Evolutionary conservation across 2,329 filamentous ascomycete species (phyloP), one percentile per base, ranked within the genome.

Genomic region (Emmonsiellopsis sp.): DNA sequence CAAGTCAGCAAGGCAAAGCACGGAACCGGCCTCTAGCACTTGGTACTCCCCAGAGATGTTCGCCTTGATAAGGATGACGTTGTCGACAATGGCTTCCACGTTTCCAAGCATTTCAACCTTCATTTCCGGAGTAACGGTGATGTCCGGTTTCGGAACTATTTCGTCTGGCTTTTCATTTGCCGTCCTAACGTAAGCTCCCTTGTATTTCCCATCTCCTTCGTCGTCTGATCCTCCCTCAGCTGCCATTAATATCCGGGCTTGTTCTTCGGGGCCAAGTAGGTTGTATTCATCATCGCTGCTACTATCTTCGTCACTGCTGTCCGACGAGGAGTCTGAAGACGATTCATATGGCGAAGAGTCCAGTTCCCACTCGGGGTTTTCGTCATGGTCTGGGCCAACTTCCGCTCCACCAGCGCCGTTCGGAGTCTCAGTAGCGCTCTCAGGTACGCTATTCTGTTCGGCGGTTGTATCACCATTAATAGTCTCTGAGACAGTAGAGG

Each of bases 191-290:
- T 81, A 79, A 1, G 71, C 67, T 34, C 68, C 72, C 16, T 66
- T 61, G 3, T 65, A 61, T 62, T 72, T 70, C 32, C 69, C 65
- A 50, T 71, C 69, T 48, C 79, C 82, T 60, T 90, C 89, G 51
- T 91, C 87, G 53, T 93, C 90, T 1, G 87, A 90, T 1, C 83
- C 87, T 34, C 79, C 84, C 58, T 92, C 90, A 43, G 82, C 86
- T 57, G 85, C 80, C 89, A 97, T 94, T 20, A 97, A 75, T 48
- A 95, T 83, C 35, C 85, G 84, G 0, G 88, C 89, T 54, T 88
- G 86, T 66, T 95, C 90, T 63, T 91, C 89, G 2, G 90, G 81
- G 52, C 85, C 85, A 1, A 96, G 76, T 42, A 91, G 77, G 51
- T 87, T 81, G 62, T 89, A 89, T 32, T 80, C 81, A 55, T 77